Base-by-base conservation (phyloP, 2,329 filamentous ascomycete genomes). In the Colletotrichum lindemuthianum region DNA sequence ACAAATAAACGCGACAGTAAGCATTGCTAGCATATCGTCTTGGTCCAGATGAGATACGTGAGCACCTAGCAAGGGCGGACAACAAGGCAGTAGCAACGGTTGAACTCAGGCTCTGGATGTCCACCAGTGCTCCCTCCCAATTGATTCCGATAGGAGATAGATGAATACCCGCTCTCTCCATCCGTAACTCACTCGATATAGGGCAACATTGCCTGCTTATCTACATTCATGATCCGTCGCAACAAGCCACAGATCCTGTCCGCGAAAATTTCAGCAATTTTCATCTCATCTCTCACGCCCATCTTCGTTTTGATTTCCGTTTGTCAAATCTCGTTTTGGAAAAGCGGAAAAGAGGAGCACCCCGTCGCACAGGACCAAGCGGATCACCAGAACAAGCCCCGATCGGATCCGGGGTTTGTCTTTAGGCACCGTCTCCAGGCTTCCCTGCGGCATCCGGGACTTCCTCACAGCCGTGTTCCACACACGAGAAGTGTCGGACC, bases 371-470 rank as follows among this genome's bases (percentile, higher is more conserved):
- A 41, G 11, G 34, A 13, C 24, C 24, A n/a, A 4, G 47, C 56
- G 36, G 51, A 16, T 39, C 40, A 33, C 41, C 52, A 60, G 15
- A 32, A n/a, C 32, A 43, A 37, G 37, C n/a, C 32, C 41, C 39
- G 39, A 41, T 52, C 63, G 51, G 58, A 52, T 56, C 58, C 58
- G 52, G 63, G 63, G 57, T 57, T 15, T 12, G 37, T 44, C 44
- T n/a, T 13, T 34, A 33, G 44, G 44, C 37, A 44, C 15, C 43
- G 9, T 40, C 15, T 12, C 11, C 36, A 32, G 48, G 32, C 8
- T 7, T 56, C 33, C 33, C 39, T 40, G 44, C 15, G 39, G 9
- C 16, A 65, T 11, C 45, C 45, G 44, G 59, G 13, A 37, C 16
- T 52, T 13, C 24, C n/a, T 16, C 12, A 11, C 5, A 12, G 16